Evolutionary conservation across 345 rosid species (phyloP), one percentile per base, ranked within the genome.

Genomic region (Moricandia arvensis): DNA sequence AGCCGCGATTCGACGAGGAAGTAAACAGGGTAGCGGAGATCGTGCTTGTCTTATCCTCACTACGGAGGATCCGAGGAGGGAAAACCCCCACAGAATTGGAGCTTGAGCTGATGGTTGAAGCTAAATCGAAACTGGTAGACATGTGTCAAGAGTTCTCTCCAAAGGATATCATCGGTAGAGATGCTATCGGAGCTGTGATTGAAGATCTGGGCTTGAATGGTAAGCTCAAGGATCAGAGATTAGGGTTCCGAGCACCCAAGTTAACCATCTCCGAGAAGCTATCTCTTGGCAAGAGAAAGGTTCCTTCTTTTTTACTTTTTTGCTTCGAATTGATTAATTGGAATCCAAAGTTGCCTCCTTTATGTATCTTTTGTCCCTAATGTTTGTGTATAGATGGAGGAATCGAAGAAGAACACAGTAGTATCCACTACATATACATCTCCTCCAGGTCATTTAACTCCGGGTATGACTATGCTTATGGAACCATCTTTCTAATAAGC

Each of bases 121-220:
- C 98, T 5, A 88, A 89, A 78, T 88, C 85, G 58, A 86, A 82
- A 76, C 66, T 93, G 65, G 94, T 81, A 3, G 84, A 80, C 6
- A 82, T 87, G 79, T 91, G 96, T 35, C 85, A 69, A 15, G 84
- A 75, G 57, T 79, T 91, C 59, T 47, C 75, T 26, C 98, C 98
- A 0, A 89, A 79, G 75, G 98, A 94, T 77, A 80, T 91, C 26
- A 90, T 90, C 15, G 82, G 73, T 12, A 76, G 81, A 24, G 93
- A 87, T 49, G 87, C 90, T 5, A 73, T 94, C 29, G 91, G 85
- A 69, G 81, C 83, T 31, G 81, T 94, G 53, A 86, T 91, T 84
- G 98, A 94, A 79, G 97, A 94, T 84, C 80, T 94, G 68, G 97
- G 98, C 73, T 81, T 94, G 24, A 86, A 88, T 73, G 79, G 80